These are phyloP conservation scores for Atkinsonella texensis DNA, from an alignment of 2,329 filamentous ascomycete species.

Conservation along the genomic window DNA sequence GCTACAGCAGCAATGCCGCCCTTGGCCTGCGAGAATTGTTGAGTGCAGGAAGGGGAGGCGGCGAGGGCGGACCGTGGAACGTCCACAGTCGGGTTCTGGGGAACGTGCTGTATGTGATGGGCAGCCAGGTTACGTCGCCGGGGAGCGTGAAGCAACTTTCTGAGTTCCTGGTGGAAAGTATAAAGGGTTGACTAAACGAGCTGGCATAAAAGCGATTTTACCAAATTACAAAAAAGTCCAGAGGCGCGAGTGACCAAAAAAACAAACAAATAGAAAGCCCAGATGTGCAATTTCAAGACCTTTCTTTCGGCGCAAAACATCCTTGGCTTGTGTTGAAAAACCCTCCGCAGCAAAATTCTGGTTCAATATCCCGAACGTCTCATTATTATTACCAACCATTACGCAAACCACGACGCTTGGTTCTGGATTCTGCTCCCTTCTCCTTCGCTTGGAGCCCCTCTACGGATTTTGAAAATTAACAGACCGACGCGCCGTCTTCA, in stretches of 20 bases:
- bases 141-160: conserved; percentile 18
- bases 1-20: conserved; percentile 36
- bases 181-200: not conserved
- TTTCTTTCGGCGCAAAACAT: no score
- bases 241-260: not conserved
- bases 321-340: no score
- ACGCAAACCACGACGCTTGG: no score
- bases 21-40: conserved; percentile 29
- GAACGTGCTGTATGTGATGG: conserved; percentile 48
- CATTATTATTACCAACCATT: no score
- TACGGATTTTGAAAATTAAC: no score
- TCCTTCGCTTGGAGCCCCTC: no score
- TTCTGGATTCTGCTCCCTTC: no score
- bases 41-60: conserved; percentile 9
- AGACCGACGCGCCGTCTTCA: no score
- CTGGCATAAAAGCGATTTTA: not conserved
- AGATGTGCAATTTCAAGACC: no score
- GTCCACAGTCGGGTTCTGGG: conserved; percentile 43
- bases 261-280: no score
- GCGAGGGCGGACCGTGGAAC: conserved; percentile 28
- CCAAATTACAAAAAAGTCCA: not conserved
- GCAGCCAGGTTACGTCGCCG: conserved; percentile 31
- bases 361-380: no score
- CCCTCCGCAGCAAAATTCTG: no score
- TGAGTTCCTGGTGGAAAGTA: conserved; percentile 7